Percentiles rank a stretch among this genome's conserved stretches.
Conservation (phyloP, 768 basidiomycete species). For the Tylopilus intermedius region DNA sequence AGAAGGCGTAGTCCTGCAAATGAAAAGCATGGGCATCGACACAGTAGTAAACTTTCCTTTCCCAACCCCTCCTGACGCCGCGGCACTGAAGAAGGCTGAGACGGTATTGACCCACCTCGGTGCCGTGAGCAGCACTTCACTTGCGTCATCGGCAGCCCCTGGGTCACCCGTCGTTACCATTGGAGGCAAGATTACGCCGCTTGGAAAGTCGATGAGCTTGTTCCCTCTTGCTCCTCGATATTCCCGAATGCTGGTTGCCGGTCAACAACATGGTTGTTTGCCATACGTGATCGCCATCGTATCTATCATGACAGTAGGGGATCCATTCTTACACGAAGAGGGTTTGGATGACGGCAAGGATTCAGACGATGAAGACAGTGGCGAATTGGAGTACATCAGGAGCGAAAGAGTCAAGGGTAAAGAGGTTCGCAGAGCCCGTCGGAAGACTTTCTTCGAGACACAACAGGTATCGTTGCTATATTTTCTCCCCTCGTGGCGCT, state of each 20-base stretch:
- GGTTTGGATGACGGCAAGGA: slow-evolving; percentile 44
- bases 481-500: neutral
- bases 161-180: slow-evolving; percentile 22
- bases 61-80: slow-evolving; percentile 88
- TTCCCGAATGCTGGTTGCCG: slow-evolving; percentile 90
- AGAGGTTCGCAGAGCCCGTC: slow-evolving; percentile 52
- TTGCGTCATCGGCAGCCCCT: slow-evolving; percentile 16
- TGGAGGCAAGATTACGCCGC: slow-evolving; percentile 73
- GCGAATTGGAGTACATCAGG: slow-evolving; percentile 41
- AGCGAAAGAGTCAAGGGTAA: slow-evolving; percentile 47
- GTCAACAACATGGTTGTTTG: slow-evolving; percentile 81
- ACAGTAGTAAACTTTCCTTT: slow-evolving; percentile 96
- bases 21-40: slow-evolving; percentile 99
- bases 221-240: slow-evolving; percentile 94
- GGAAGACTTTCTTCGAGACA: slow-evolving; percentile 77
- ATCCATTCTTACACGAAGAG: slow-evolving; percentile 90
- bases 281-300: slow-evolving; percentile 91
- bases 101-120: slow-evolving; percentile 75
- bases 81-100: slow-evolving; percentile 75
- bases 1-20: slow-evolving; percentile 93
- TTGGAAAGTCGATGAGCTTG: slow-evolving; percentile 88
- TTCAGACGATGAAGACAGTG: slow-evolving; percentile 34
- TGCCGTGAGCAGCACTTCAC: slow-evolving; percentile 50
- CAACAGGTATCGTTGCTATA: slow-evolving; percentile 55
- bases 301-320: slow-evolving; percentile 87